A percentile compares a stretch with the other conserved stretches of the same genome.
phyloP scores from a whole-genome alignment of 176 grass and related monocot species.

The Tillandsia leiboldiana region DNA sequence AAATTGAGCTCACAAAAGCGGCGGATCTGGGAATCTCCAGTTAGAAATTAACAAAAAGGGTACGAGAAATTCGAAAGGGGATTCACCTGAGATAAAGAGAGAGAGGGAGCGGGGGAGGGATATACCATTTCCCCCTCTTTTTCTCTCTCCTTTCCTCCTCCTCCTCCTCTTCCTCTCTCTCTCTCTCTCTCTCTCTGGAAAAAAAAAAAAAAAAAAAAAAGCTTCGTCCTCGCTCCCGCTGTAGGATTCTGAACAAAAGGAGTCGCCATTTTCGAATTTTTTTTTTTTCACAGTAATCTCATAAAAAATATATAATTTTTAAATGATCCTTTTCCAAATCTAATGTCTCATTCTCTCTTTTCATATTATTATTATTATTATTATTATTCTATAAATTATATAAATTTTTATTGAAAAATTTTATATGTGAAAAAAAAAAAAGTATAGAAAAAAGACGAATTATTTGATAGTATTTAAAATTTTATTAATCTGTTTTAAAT shows the following conservation, averaged over 20 bases:
- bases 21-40: not conserved
- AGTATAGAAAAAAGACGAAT: too few relatives aligned
- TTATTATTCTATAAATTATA: too few relatives aligned
- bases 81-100: not conserved
- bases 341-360: too few relatives aligned
- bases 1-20: not conserved
- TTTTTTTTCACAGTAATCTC: not conserved
- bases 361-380: too few relatives aligned
- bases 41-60: too few relatives aligned
- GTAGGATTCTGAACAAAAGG: slow-evolving; percentile 12
- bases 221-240: not conserved
- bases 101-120: not conserved
- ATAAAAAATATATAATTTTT: too few relatives aligned
- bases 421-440: too few relatives aligned
- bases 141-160: not conserved
- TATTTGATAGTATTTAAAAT: too few relatives aligned
- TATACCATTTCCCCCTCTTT: slow-evolving; percentile 1
- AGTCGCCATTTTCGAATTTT: slow-evolving; percentile 32
- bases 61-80: not conserved
- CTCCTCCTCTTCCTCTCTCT: not conserved
- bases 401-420: too few relatives aligned
- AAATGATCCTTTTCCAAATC: too few relatives aligned
- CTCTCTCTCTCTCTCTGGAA: slow-evolving; percentile 9
- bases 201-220: not conserved
- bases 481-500: too few relatives aligned